These are phyloP conservation scores for Clitopilus passeckerianus DNA, from an alignment of 768 basidiomycete genomes.

Conservation along the genomic window DNA sequence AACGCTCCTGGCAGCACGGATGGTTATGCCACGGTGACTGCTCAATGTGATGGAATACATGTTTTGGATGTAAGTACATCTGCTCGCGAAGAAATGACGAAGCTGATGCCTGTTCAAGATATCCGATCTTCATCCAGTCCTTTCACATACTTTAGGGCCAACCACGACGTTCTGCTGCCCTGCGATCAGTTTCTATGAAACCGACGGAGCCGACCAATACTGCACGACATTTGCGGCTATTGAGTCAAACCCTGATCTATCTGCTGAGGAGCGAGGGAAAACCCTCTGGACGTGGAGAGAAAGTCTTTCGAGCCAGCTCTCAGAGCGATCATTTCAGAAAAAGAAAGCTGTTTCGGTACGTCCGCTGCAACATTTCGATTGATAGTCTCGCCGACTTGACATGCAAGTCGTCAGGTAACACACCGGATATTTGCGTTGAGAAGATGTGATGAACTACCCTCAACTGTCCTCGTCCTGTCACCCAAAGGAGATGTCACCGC, in stretches of 20 bases:
- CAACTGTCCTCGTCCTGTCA: slow-evolving; percentile 23
- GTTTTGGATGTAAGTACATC: slow-evolving; percentile 56
- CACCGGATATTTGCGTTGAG: slow-evolving; percentile 28
- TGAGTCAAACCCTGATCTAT: slow-evolving; percentile 39
- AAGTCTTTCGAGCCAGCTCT: slow-evolving; percentile 30
- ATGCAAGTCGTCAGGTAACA: slow-evolving; percentile 31
- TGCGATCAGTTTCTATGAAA: slow-evolving; percentile 37
- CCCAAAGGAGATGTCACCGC: slow-evolving; percentile 23
- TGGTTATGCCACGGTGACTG: slow-evolving; percentile 61
- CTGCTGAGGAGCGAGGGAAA: slow-evolving; percentile 33
- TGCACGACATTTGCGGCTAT: slow-evolving; percentile 57
- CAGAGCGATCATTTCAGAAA: slow-evolving; percentile 28
- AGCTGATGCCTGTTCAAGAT: slow-evolving; percentile 32
- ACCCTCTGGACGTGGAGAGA: slow-evolving; percentile 64
- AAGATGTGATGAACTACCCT: slow-evolving; percentile 15
- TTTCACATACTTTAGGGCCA: slow-evolving; percentile 69
- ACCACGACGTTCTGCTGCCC: slow-evolving; percentile 57
- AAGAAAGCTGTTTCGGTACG: slow-evolving; percentile 42
- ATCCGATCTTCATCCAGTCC: slow-evolving; percentile 56
- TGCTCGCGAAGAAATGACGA: neutral
- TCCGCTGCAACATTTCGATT: slow-evolving; percentile 7
- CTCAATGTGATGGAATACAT: slow-evolving; percentile 72
- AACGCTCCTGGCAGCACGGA: slow-evolving; percentile 33
- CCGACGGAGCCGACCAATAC: slow-evolving; percentile 25
- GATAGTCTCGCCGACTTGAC: slow-evolving; percentile 10